phyloP scores from a whole-genome alignment of 306 rosid genomes.

The Corylus americana region DNA sequence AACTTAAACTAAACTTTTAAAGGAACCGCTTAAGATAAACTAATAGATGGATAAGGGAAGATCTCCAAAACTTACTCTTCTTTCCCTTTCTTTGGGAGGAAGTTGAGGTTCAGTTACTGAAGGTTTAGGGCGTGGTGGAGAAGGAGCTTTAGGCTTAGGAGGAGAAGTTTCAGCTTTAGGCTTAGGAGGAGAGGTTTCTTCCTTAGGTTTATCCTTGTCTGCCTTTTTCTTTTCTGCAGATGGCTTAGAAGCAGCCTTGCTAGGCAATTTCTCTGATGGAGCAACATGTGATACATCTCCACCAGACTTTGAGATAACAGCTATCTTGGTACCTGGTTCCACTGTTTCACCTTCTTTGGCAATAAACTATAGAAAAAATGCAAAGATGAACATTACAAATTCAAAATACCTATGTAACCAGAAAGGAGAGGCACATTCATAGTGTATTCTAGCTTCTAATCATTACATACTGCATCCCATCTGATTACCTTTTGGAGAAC shows the following conservation, averaged over 20 bases:
- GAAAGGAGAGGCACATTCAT: neutral
- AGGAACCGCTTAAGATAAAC: too few relatives aligned
- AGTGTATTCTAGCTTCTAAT: constrained; percentile 1
- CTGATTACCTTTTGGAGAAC: constrained; percentile 45
- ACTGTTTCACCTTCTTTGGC: constrained; percentile 64
- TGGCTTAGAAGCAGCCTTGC: constrained; percentile 37
- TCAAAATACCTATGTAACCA: neutral
- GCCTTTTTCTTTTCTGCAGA: constrained; percentile 37
- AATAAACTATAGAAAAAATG: constrained; percentile 35
- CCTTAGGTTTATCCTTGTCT: constrained; percentile 35
- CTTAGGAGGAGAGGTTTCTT: constrained; percentile 33
- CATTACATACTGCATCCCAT: neutral
- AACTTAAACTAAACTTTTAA: too few relatives aligned
- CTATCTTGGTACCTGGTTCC: constrained; percentile 63
- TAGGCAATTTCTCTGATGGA: constrained; percentile 34
- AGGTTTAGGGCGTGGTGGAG: constrained; percentile 38
- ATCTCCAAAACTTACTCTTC: constrained; percentile 46
- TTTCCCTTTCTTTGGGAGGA: constrained; percentile 56
- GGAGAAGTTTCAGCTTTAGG: constrained; percentile 36
- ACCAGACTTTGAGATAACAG: constrained; percentile 57
- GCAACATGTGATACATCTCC: constrained; percentile 45
- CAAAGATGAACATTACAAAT: neutral
- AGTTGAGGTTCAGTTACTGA: constrained; percentile 31
- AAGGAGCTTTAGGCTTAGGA: constrained; percentile 37
- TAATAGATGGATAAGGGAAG: too few relatives aligned